Percentiles rank a stretch among this genome's conserved stretches.
phyloP scores from a whole-genome alignment of 768 basidiomycete genomes.

The Psilocybe sp. region DNA sequence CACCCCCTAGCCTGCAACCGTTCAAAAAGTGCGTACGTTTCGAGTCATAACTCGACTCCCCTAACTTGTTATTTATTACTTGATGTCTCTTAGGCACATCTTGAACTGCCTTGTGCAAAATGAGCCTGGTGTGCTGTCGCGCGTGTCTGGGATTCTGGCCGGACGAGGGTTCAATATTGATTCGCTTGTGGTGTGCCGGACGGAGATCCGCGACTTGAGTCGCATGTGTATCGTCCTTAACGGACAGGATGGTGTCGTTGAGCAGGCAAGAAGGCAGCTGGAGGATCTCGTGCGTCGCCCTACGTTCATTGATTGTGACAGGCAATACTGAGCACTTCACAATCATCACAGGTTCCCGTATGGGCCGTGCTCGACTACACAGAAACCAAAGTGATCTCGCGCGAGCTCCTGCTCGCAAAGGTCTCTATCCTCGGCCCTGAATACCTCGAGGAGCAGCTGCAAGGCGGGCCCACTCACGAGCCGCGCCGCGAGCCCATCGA shows the following conservation, averaged over 20 bases:
- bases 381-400: conserved; percentile 83
- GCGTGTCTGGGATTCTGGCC: conserved; percentile 95
- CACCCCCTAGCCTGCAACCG: conserved; percentile 85
- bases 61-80: conserved; percentile 8
- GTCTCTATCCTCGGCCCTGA: conserved; percentile 97
- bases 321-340: not conserved
- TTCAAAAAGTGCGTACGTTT: conserved; percentile 74
- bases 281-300: conserved; percentile 81
- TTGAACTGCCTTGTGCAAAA: conserved; percentile 99
- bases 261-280: conserved; percentile 93
- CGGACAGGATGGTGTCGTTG: conserved; percentile 96
- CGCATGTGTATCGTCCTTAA: conserved; percentile 97
- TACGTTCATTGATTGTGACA: not conserved
- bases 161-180: conserved; percentile 99
- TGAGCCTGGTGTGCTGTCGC: conserved; percentile 97
- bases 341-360: conserved; percentile 77
- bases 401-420: conserved; percentile 93
- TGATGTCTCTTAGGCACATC: conserved; percentile 63
- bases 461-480: conserved; percentile 81
- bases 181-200: conserved; percentile 96
- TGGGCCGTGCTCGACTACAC: conserved; percentile 99
- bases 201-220: conserved; percentile 94
- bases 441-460: conserved; percentile 90
- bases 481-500: conserved; percentile 43
- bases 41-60: not conserved